A percentile compares a stretch with the other conserved stretches of the same genome.
These are phyloP conservation scores for Candolleomyces aberdarensis DNA, from an alignment of 768 basidiomycete genomes.

Conservation along the genomic window DNA sequence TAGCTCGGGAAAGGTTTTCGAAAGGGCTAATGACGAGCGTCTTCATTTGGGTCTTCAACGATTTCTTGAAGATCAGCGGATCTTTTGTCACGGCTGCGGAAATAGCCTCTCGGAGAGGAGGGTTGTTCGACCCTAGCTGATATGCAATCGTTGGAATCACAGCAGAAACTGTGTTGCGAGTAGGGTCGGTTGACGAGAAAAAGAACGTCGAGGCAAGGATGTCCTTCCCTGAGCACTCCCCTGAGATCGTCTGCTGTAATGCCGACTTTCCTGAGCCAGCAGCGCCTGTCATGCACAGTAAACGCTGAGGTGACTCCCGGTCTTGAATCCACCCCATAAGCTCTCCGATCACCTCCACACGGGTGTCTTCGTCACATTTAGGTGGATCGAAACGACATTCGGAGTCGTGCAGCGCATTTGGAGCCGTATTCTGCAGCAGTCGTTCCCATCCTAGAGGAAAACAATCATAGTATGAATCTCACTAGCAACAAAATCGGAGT, in stretches of 20 bases:
- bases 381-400: not conserved
- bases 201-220: constrained; percentile 3
- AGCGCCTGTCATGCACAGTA: constrained; percentile 4
- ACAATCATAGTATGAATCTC: no score
- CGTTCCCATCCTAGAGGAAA: not conserved
- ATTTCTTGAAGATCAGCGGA: not conserved
- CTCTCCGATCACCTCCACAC: not conserved
- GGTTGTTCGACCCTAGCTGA: constrained; percentile 3
- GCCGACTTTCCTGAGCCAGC: constrained; percentile 6
- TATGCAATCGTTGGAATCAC: constrained; percentile 11
- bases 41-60: constrained; percentile 3
- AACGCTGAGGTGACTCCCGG: not conserved
- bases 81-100: not conserved
- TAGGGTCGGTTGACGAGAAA: not conserved
- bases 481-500: no score
- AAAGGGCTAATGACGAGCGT: constrained; percentile 7
- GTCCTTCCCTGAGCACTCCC: not conserved
- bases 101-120: not conserved
- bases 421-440: not conserved
- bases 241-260: not conserved
- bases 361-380: constrained; percentile 1
- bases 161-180: not conserved
- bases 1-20: not conserved
- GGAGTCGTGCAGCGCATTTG: constrained; percentile 3
- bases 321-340: not conserved